Evolutionary conservation across 306 rosid species (phyloP), one percentile per base, ranked within the genome.

Genomic region (Chamaecrista fasciculata): DNA sequence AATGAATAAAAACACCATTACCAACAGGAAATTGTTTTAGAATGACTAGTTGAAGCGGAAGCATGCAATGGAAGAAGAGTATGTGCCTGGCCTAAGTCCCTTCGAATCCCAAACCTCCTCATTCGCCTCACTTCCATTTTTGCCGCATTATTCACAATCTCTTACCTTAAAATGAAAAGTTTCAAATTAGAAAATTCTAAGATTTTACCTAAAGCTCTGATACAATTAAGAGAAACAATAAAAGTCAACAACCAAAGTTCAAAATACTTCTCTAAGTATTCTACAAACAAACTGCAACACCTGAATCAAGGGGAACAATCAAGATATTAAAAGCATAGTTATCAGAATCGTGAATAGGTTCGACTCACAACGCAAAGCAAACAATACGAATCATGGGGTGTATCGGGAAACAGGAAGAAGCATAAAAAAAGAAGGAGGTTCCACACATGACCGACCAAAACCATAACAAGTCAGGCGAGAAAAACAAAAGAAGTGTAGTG

Each of bases 21-120:
- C 83, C 84, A 79, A 33, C 84, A 75, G 42, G 80, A 79, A 42
- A 75, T 6, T 12, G 80, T 65, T 62, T 58, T 70, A 50, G 80
- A 58, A 23, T 69, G 18, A 34, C 34, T 28, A 70, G 31, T 1
- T 39, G 66, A 18, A 23, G 79, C 4, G 21, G 83, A 57, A 12
- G 52, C 23, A 5, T 79, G 66, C 39, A 70, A 25, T 11, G 84
- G 84, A 33, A 79, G 67, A 70, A 57, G 62, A 42, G 69, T 33
- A 40, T 31, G 11, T 16, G 42, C 12, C 57, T 7, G 72, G 25
- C 67, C 16, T 9, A 14, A 26, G 60, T 33, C 60, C 59, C 64
- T 74, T 23, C 46, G 74, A 58, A 36, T 56, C 34, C 58, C 74
- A 59, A 64, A 79, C 69, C 84, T 79, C 37, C 84, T 79, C 12